phyloP scores from a whole-genome alignment of 306 rosid genomes.

The Neltuma alba region DNA sequence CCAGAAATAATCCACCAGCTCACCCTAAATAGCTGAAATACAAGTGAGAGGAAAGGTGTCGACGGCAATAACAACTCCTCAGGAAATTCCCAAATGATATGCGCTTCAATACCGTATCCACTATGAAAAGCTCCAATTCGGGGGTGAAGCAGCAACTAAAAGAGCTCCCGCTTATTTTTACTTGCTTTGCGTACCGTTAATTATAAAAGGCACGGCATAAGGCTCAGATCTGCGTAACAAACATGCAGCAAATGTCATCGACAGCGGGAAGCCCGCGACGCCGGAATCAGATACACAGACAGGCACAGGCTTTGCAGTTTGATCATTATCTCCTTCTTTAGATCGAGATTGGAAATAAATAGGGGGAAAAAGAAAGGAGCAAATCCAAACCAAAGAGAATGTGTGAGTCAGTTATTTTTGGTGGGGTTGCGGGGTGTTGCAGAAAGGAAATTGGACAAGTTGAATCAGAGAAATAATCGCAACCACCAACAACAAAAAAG shows the following conservation, averaged over 20 bases:
- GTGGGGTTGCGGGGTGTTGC: not conserved
- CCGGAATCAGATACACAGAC: not conserved
- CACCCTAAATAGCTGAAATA: not conserved
- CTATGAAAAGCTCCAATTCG: not conserved
- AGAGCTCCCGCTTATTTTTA: not conserved
- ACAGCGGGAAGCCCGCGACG: not conserved
- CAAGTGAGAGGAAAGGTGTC: not conserved
- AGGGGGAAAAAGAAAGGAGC: not conserved
- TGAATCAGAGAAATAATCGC: slow-evolving; percentile 35
- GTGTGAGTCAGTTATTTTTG: not conserved
- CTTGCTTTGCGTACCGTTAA: not conserved
- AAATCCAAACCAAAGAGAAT: not conserved
- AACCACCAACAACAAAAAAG: slow-evolving; percentile 37
- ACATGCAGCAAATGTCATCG: slow-evolving; percentile 16
- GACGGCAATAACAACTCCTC: not conserved
- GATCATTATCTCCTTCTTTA: not conserved
- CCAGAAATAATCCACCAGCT: not conserved
- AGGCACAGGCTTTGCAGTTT: not conserved
- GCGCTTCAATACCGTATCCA: slow-evolving; percentile 3
- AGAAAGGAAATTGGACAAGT: slow-evolving; percentile 9
- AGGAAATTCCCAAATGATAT: not conserved
- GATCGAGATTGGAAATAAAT: slow-evolving; percentile 28
- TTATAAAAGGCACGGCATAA: not conserved
- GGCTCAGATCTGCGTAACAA: slow-evolving; percentile 37
- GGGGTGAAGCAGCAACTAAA: not conserved